These are phyloP conservation scores for Hyphochytrium catenoides DNA, from an alignment of 352 stramenopile genomes.

Conservation along the genomic window DNA sequence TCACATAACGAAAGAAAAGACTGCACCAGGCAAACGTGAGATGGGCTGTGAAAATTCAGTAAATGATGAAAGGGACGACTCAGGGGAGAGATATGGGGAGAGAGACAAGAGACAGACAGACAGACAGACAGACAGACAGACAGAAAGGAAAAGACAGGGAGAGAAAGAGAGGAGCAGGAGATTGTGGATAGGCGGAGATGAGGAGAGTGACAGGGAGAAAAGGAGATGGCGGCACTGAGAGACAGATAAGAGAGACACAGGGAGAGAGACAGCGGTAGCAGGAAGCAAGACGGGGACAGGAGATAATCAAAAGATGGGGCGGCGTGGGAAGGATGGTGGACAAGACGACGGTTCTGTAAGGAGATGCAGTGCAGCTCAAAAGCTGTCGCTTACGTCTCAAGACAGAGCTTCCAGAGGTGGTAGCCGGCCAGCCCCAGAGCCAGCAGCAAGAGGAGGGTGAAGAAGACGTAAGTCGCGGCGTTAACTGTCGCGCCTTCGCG, in stretches of 20 bases:
- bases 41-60: no score
- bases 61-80: no score
- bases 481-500: conserved; percentile 15
- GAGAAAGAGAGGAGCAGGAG: no score
- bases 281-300: conserved; percentile 44
- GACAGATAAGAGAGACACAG: conserved; percentile 22
- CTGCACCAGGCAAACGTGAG: no score
- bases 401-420: conserved; percentile 24
- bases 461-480: conserved; percentile 30
- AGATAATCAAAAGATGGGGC: conserved; percentile 28
- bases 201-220: conserved; percentile 23
- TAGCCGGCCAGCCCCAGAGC: conserved; percentile 12
- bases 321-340: conserved; percentile 21
- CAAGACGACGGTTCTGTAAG: conserved; percentile 15
- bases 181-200: no score
- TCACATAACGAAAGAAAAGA: no score
- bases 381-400: conserved; percentile 6
- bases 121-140: no score
- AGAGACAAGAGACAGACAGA: no score
- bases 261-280: conserved; percentile 28
- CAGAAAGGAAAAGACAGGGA: no score
- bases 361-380: conserved; percentile 15
- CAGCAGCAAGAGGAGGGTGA: conserved; percentile 15
- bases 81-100: no score
- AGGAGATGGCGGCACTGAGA: conserved; percentile 51